Base-by-base conservation (phyloP, 139 green algal species). In the Nannochloris sp. region DNA sequence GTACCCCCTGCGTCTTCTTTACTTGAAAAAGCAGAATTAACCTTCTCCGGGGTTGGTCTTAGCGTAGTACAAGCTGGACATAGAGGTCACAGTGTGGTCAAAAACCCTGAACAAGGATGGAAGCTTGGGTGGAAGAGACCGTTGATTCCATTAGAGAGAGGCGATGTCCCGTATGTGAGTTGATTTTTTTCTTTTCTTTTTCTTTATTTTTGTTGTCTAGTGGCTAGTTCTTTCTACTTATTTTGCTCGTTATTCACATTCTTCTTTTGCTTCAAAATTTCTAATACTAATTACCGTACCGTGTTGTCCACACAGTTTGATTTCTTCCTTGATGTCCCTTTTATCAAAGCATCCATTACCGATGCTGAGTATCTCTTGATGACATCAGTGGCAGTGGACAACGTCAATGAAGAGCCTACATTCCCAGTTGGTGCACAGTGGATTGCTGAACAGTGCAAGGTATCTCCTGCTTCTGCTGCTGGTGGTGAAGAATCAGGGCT, bases 351-450 rank as follows among this genome's bases (percentile, higher is more conserved):
- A 0, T 60, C 54, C 2, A 53, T 94, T 6, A 77, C 63, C 2
- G 84, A 95, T 54, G 53, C 12, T 0, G 87, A 96, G 66, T 96
- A 95, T 65, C 53, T 66, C 14, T 63, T 77, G 23, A 79, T 91
- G 32, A 87, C 87, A 12, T 75, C 68, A 4, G 74, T 93, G 7
- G 66, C 87, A 0, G 59, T 67, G 0, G 48, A 55, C 66, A 95
- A 95, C 68, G 77, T 95, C 25, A 35, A 39, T 1, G 68, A 80
- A 58, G 2, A 30, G 2, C 33, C 60, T 13, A 27, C 12, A 14
- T 13, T 71, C 6, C 54, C 66, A 3, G 14, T 35, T 23, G 47
- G 24, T 30, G 63, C 27, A 13, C 27, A 54, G 8, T 61, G 34
- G 34, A 37, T 76, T 45, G 32, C 53, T 14, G 30, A 51, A 33